Evolutionary conservation across 495 filamentous ascomycete genomes (phyloP).

Genomic region (Hyaloscypha variabilis): DNA sequence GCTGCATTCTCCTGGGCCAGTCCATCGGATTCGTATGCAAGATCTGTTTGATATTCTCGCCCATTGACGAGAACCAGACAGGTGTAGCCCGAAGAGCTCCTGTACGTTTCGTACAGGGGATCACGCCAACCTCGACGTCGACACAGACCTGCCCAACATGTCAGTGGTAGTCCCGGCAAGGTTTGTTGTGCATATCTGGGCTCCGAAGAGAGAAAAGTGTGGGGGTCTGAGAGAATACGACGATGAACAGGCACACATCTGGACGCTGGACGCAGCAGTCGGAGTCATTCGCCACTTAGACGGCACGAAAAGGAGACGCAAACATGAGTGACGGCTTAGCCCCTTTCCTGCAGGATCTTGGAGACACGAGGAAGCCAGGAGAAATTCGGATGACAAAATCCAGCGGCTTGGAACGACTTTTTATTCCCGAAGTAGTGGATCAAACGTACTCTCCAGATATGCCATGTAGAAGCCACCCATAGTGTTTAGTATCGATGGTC

Average conservation of each 20-base stretch:
- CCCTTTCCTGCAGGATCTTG: constrained; percentile 24
- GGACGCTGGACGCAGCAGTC: constrained; percentile 25
- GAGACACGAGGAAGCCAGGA: constrained; percentile 10
- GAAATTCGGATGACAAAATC: constrained; percentile 24
- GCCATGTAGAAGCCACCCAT: constrained; percentile 66
- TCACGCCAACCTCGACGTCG: constrained; percentile 94
- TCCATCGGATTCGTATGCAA: constrained; percentile 75
- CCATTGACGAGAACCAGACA: constrained; percentile 96
- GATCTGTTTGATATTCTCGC: constrained; percentile 92
- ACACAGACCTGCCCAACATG: constrained; percentile 77
- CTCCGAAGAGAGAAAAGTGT: constrained; percentile 16
- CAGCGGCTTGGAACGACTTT: constrained; percentile 20
- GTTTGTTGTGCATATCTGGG: constrained; percentile 13
- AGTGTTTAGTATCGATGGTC: constrained; percentile 32
- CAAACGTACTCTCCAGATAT: constrained; percentile 64
- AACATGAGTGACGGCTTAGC: constrained; percentile 14
- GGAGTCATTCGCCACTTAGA: constrained; percentile 15
- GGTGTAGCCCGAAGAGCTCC: constrained; percentile 70
- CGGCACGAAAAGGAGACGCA: constrained; percentile 10
- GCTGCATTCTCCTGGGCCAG: constrained; percentile 93
- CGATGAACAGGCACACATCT: constrained; percentile 14
- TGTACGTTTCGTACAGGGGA: constrained; percentile 85
- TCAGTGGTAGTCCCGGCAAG: constrained; percentile 44
- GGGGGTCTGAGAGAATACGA: constrained; percentile 8
- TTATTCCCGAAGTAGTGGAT: constrained; percentile 24